Percentiles rank a stretch among this genome's conserved stretches.
These are phyloP conservation scores for Diphasiastrum complanatum DNA, from an alignment of 83 land plant species.

Conservation along the genomic window DNA sequence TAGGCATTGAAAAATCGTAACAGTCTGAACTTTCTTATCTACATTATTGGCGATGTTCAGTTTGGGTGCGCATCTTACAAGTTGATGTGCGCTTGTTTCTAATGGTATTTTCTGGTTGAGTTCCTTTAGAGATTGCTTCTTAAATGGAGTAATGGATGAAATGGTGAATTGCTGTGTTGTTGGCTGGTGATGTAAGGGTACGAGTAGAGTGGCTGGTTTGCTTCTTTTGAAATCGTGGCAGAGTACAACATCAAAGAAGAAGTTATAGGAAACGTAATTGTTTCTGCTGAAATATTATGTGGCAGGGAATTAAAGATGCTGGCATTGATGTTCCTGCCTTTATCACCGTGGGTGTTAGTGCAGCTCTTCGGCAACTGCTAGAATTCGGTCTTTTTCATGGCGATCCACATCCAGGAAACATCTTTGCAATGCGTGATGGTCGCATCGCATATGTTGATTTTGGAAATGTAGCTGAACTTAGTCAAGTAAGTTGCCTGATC, in stretches of 20 bases:
- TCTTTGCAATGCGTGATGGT: constrained; percentile 99
- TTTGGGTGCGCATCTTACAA: too few relatives aligned
- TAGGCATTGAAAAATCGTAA: too few relatives aligned
- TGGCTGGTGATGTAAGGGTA: too few relatives aligned
- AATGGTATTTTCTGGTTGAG: too few relatives aligned
- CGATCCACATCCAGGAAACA: constrained; percentile 99
- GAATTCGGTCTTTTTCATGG: constrained; percentile 99
- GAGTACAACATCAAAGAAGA: too few relatives aligned
- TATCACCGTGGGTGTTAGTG: constrained; percentile 93
- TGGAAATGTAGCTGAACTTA: constrained; percentile 97
- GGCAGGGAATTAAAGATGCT: constrained; percentile 76
- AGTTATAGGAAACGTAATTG: too few relatives aligned
- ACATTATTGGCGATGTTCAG: too few relatives aligned
- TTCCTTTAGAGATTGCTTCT: too few relatives aligned
- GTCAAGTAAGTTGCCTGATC: constrained; percentile 77
- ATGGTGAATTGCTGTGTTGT: too few relatives aligned
- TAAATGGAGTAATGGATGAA: too few relatives aligned
- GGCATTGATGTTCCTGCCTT: constrained; percentile 81
- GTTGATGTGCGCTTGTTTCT: too few relatives aligned
- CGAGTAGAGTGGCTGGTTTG: neutral
- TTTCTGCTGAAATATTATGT: neutral
- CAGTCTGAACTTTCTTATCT: too few relatives aligned
- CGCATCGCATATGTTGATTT: constrained; percentile 98
- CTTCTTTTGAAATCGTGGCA: neutral
- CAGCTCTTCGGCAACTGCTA: constrained; percentile 85